Base-by-base conservation (phyloP, 2,329 filamentous ascomycete species). In the Lecanicillium sp. region DNA sequence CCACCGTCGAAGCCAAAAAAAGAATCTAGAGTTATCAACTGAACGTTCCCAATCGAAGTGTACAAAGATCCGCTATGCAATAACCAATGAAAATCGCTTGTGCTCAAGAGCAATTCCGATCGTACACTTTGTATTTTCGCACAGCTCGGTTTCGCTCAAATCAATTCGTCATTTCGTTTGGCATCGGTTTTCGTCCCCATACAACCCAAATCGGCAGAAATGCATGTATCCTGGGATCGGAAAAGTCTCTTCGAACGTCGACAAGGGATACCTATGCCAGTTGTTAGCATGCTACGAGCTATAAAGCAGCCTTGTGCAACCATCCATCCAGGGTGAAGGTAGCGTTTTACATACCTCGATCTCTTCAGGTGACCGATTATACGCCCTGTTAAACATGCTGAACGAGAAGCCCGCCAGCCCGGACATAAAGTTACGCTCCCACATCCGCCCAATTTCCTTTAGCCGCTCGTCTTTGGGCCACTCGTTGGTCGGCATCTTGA, bases 401-500 rank as follows among this genome's bases (percentile, higher is more conserved):
- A 70, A 60, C 8, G 68, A 69, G 49, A 73, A 70, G 1, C 69
- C 71, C 47, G 70, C 69, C n/a, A 75, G 56, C 0, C 72, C 71
- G 14, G 65, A 62, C 8, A 66, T 49, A 23, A 70, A 63, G 39
- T 73, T 72, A 15, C 58, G 58, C 56, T 73, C 68, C 72, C 71
- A 74, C 56, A 72, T 63, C 32, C 58, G 62, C 0, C 73, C 73
- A 4, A 75, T 52, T 12, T 68, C 64, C 55, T 69, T 73, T 42
- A 71, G 61, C 17, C 58, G 55, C 33, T 64, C 63, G 39, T 74
- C 64, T 53, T 69, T 72, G 1, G 78, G 66, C 79, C 78, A 81
- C 4, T 66, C 64, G 27, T 76, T 78, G 39, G 75, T 65, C 0
- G 78, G 78, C 30, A 80, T 63, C 58, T 75, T 79, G 59, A 75